Percentiles rank a stretch among this genome's conserved stretches.
Conservation (phyloP, 2,329 filamentous ascomycete genomes). For the Nemania sp. region DNA sequence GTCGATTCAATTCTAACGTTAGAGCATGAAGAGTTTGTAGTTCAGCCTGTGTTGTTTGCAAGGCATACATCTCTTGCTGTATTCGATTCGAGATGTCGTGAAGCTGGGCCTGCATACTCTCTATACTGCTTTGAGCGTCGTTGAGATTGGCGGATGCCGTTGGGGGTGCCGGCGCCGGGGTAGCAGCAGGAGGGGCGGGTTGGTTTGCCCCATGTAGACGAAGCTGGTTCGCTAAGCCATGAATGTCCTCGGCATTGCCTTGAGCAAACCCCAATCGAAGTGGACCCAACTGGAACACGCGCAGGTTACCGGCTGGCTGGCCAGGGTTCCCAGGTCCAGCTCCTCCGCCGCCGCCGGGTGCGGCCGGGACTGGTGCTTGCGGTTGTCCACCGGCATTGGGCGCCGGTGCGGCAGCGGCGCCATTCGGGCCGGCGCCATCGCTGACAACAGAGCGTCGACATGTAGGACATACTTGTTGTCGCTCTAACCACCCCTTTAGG, state of each 20-base stretch:
- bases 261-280: constrained; percentile 78
- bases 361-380: constrained; percentile 36
- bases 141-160: constrained; percentile 6
- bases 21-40: constrained; percentile 69
- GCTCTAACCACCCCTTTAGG: constrained; percentile 93
- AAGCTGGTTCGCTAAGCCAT: constrained; percentile 69
- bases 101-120: constrained; percentile 62
- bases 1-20: constrained; percentile 67
- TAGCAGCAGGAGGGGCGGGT: constrained; percentile 24
- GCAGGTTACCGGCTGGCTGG: constrained; percentile 50
- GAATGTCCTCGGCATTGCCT: constrained; percentile 64
- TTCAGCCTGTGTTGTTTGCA: constrained; percentile 70
- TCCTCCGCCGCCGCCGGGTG: constrained; percentile 33
- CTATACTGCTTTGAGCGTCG: constrained; percentile 26
- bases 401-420: constrained; percentile 37
- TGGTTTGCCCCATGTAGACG: constrained; percentile 47
- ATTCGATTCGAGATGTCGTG: constrained; percentile 70
- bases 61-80: constrained; percentile 65
- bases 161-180: constrained; percentile 17
- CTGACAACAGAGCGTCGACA: constrained; percentile 85
- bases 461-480: constrained; percentile 95
- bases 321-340: constrained; percentile 36
- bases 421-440: constrained; percentile 47
- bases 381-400: constrained; percentile 41
- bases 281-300: constrained; percentile 74